These are phyloP conservation scores for Jatropha multifida DNA, from an alignment of 441 rosid species.

Conservation along the genomic window DNA sequence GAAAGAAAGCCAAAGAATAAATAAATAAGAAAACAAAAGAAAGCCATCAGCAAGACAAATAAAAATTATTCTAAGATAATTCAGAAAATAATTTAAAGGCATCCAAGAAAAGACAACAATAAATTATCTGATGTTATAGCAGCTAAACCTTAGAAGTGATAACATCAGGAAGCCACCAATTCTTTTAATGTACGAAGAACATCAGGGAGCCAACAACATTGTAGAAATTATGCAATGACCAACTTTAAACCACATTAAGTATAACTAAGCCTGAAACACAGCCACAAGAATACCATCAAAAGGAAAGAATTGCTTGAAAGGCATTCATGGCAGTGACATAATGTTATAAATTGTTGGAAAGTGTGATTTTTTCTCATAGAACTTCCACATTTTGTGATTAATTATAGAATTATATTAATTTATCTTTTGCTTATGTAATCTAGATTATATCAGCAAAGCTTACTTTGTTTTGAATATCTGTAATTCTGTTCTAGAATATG, in stretches of 20 bases:
- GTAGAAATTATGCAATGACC: slow-evolving; percentile 3
- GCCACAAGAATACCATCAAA: background rate
- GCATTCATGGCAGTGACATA: background rate
- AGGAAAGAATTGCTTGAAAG: slow-evolving; percentile 4
- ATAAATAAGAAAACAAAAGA: background rate
- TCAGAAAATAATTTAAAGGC: background rate
- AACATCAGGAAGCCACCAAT: background rate
- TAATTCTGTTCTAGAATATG: no score
- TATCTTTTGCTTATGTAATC: no score
- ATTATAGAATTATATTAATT: no score
- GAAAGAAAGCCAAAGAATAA: background rate
- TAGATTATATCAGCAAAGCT: no score
- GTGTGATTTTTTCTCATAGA: no score
- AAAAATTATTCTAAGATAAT: slow-evolving; percentile 1
- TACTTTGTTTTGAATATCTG: no score
- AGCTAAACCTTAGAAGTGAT: background rate
- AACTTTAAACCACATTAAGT: background rate
- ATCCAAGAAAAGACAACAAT: background rate
- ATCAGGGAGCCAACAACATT: slow-evolving; percentile 2
- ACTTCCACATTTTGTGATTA: no score
- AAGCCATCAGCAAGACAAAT: slow-evolving; percentile 10
- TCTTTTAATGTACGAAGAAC: slow-evolving; percentile 5
- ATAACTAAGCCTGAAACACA: background rate
- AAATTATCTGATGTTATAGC: background rate
- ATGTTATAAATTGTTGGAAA: background rate